Evolutionary conservation across 257 asterid genomes (phyloP), one percentile per base, ranked within the genome.

Genomic region (Solanum rostratum): DNA sequence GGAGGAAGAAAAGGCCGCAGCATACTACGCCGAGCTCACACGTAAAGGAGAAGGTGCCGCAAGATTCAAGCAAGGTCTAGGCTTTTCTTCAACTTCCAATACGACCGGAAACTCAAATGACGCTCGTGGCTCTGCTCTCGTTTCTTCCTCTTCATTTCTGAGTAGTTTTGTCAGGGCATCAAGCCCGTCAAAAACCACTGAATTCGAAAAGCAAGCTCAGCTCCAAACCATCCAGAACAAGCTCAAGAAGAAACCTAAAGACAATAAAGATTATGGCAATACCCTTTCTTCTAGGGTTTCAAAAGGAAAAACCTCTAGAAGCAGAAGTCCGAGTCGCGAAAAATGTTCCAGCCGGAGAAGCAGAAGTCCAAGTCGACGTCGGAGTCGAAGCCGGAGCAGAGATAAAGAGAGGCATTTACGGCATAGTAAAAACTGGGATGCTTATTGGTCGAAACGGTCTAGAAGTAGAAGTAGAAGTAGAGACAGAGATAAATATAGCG

Each of bases 1-100:
- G 98, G 99, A 96, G 92, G 99, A 94, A 59, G 98, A 94, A 33
- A 96, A 94, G 86, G 92, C 97, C 43, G 99, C 99, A 4, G 98
- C 97, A 2, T 92, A 92, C 85, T 96, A 93, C 91, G 99, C 94
- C 86, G 98, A 96, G 86, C 90, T 96, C 19, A 92, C 92, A 14
- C 97, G 97, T 2, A 91, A 95, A 86, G 99, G 99, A 79, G 93
- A 90, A 55, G 98, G 95, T 79, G 99, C 99, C 84, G 98, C 99
- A 60, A 90, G 94, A 69, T 94, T 92, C 89, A 95, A 94, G 76
- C 99, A 92, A 85, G 98, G 99, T 12, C 97, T 96, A 62, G 98
- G 99, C 84, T 94, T 93, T 90, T 90, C 96, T 24, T 80, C 94
- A 74, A 45, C 85, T 83, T 52, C 83, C 6, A 33, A 33, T 33